Percentiles rank a stretch among this genome's conserved stretches.
phyloP scores from a whole-genome alignment of 805 yeast species.

The Pichia sporocuriosa region DNA sequence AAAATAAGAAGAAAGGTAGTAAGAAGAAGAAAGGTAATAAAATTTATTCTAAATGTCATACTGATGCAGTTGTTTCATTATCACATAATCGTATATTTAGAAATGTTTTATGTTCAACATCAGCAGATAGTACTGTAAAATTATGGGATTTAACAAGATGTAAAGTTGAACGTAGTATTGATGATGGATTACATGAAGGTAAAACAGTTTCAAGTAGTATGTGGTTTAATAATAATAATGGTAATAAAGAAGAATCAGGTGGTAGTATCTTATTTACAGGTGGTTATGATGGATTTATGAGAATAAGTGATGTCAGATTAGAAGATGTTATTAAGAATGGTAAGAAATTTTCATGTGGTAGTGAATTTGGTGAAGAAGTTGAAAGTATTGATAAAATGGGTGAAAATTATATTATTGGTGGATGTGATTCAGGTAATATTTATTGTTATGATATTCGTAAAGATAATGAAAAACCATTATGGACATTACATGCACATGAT shows the following conservation, averaged over 20 bases:
- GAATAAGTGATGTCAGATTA: conserved; percentile 79
- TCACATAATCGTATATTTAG: conserved; percentile 77
- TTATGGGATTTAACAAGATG: conserved; percentile 85
- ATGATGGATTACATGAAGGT: conserved; percentile 55
- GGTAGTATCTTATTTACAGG: conserved; percentile 75
- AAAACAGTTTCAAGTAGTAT: conserved; percentile 79
- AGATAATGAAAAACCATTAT: conserved; percentile 51
- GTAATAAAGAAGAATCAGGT: conserved; percentile 29
- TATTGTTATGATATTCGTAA: conserved; percentile 80
- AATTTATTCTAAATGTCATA: conserved; percentile 63
- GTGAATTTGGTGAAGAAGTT: conserved; percentile 54
- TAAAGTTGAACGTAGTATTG: conserved; percentile 70
- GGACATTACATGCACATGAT: conserved; percentile 98
- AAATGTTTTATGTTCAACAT: conserved; percentile 84
- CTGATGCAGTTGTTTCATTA: conserved; percentile 87
- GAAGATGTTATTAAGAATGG: conserved; percentile 53
- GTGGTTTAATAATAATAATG: conserved; percentile 60
- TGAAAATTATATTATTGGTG: conserved; percentile 49
- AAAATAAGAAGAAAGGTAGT: conserved; percentile 43
- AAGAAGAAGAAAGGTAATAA: conserved; percentile 38
- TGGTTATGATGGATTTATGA: conserved; percentile 83
- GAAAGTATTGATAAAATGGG: conserved; percentile 74
- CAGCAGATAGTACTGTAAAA: conserved; percentile 92
- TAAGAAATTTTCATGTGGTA: conserved; percentile 57
- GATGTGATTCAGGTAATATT: conserved; percentile 86